Evolutionary conservation across 176 grass and related monocot genomes (phyloP), one percentile per base, ranked within the genome.

Genomic region (Eragrostis curvula): DNA sequence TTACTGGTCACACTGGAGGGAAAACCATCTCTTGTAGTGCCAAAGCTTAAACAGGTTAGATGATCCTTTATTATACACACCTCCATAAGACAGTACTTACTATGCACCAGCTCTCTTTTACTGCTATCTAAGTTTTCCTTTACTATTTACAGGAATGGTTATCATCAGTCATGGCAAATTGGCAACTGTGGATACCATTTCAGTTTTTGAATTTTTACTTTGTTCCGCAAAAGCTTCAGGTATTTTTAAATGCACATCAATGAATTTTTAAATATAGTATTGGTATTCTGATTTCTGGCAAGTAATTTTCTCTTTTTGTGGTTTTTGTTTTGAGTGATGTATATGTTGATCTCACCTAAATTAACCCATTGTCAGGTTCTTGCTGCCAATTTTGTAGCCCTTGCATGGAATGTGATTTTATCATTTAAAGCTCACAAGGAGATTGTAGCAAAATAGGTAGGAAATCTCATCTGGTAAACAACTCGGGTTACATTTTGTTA

Each of bases 111-210:
- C 28, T 68, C 23, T 64, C 7, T 74, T 85, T 85, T 66, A 66
- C 62, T 84, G 73, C 11, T 75, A 6, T 25, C 29, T 72, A 66
- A 55, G 56, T 84, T 73, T 21, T 52, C 18, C 18, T 81, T 20
- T 66, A 7, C 48, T 60, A 48, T 83, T 71, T 85, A 55, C 78
- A 95, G 90, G 93, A 96, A 57, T 99, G 96, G 93, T 80, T 93
- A 75, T 79, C 91, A 81, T 89, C 58, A 71, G 51, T 81, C 7
- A 43, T 95, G 71, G 93, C 74, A 48, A 99, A 99, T 85, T 96
- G 96, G 96, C 93, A 99, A 69, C 73, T 99, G 69, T 99, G 96
- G 96, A 84, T 99, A 84, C 85, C 96, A 7, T 99, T 99, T 67
- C 96, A 99, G 70, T 99, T 99, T 74, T 51, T 96, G 18, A 96